phyloP scores from a whole-genome alignment of 2,329 filamentous ascomycete genomes.

The Corynespora cassiicola region DNA sequence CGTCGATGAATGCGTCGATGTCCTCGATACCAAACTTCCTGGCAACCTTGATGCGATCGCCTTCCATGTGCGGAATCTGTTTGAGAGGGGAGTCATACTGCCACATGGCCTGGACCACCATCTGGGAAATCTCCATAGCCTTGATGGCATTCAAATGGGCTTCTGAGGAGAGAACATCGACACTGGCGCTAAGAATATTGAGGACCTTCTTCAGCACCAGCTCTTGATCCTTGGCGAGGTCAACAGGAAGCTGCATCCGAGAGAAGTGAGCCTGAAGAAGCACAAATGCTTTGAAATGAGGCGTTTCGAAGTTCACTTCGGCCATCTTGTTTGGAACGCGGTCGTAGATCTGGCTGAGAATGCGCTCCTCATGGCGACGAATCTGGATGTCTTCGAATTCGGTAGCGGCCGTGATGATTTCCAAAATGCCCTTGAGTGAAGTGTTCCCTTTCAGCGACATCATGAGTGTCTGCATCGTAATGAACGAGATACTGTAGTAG shows the following conservation, averaged over 20 bases:
- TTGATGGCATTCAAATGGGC: slow-evolving; percentile 97
- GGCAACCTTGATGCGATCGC: slow-evolving; percentile 81
- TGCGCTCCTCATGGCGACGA: slow-evolving; percentile 85
- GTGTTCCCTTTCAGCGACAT: slow-evolving; percentile 87
- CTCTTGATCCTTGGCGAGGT: slow-evolving; percentile 95
- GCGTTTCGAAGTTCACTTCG: slow-evolving; percentile 84
- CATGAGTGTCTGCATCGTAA: slow-evolving; percentile 98
- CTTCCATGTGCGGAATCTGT: slow-evolving; percentile 94
- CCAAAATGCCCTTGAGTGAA: slow-evolving; percentile 94
- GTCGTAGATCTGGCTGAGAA: slow-evolving; percentile 92
- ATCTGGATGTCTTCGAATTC: slow-evolving; percentile 97
- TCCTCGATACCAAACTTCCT: slow-evolving; percentile 86
- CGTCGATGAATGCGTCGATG: slow-evolving; percentile 97
- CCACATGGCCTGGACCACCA: slow-evolving; percentile 99
- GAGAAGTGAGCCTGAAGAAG: slow-evolving; percentile 97
- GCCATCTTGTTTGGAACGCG: slow-evolving; percentile 95
- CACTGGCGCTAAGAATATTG: slow-evolving; percentile 86
- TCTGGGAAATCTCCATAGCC: slow-evolving; percentile 99
- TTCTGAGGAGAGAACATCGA: slow-evolving; percentile 94
- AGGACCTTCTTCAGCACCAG: slow-evolving; percentile 83
- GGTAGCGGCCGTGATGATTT: slow-evolving; percentile 95
- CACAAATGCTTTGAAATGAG: slow-evolving; percentile 98
- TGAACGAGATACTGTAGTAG: slow-evolving; percentile 99
- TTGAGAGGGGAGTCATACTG: slow-evolving; percentile 95
- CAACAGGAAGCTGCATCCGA: slow-evolving; percentile 93